These are phyloP conservation scores for Colletotrichum chlorophyti DNA, from an alignment of 2,329 filamentous ascomycete genomes.

Conservation along the genomic window DNA sequence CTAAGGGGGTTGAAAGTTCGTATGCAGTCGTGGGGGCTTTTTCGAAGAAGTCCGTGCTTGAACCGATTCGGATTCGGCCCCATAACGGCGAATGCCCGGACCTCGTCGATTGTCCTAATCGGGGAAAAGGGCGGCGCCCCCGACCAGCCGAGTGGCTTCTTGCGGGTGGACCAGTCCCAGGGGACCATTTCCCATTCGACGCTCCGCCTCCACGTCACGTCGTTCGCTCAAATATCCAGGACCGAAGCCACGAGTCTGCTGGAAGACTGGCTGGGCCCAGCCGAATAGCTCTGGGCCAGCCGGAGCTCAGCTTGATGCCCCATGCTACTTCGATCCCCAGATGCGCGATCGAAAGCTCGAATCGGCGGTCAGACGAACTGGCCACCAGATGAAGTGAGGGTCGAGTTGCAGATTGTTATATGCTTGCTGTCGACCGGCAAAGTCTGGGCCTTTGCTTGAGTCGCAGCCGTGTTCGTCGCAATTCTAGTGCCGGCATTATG, in stretches of 20 bases:
- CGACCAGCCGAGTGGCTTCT: conserved; percentile 10
- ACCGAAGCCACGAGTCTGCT: neutral
- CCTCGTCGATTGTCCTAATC: conserved; percentile 5
- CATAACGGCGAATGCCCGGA: conserved; percentile 9
- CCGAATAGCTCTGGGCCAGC: too few relatives aligned
- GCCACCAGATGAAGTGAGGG: neutral
- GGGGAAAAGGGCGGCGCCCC: conserved; percentile 5
- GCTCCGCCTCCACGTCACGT: conserved; percentile 2
- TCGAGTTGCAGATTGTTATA: neutral
- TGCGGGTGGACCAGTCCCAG: conserved; percentile 5
- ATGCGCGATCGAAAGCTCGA: conserved; percentile 10
- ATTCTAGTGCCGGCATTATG: neutral
- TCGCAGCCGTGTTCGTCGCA: too few relatives aligned
- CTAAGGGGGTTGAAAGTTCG: neutral
- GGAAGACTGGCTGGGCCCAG: too few relatives aligned
- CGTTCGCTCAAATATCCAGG: neutral
- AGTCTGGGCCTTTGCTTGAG: too few relatives aligned
- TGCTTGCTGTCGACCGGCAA: neutral
- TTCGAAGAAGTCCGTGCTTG: neutral
- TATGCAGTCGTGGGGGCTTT: neutral
- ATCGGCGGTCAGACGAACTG: conserved; percentile 21
- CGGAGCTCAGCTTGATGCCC: neutral
- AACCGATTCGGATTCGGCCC: conserved; percentile 5
- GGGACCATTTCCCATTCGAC: conserved; percentile 12
- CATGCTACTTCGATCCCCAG: conserved; percentile 17